Conservation (phyloP, 106 monocot genomes). For the Alisma plantagoaquatica region DNA sequence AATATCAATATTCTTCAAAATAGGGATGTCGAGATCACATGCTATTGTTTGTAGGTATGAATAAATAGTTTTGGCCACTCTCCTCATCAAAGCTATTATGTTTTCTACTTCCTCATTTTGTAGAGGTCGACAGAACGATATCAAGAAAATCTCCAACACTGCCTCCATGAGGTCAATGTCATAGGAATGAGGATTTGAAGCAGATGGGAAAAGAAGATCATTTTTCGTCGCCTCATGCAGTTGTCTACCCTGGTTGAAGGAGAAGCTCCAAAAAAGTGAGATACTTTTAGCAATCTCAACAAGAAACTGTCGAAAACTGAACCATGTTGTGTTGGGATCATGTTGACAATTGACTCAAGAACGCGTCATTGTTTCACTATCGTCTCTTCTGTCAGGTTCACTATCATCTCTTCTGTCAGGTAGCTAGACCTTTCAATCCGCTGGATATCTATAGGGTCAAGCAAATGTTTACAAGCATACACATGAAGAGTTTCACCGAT, state of each 20-base stretch:
- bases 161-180: slow-evolving; percentile 55
- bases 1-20: slow-evolving; percentile 40
- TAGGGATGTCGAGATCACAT: slow-evolving; percentile 13
- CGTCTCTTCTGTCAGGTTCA: too few relatives aligned
- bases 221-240: slow-evolving; percentile 43
- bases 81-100: slow-evolving; percentile 27
- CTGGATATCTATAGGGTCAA: slow-evolving; percentile 14
- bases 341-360: slow-evolving; percentile 62
- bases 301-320: slow-evolving; percentile 64
- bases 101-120: slow-evolving; percentile 18
- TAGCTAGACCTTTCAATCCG: background rate
- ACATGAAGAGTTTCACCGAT: slow-evolving; percentile 92
- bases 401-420: slow-evolving; percentile 9
- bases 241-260: slow-evolving; percentile 45
- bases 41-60: slow-evolving; percentile 47
- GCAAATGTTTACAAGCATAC: slow-evolving; percentile 69
- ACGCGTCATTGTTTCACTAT: slow-evolving; percentile 28
- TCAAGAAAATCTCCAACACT: slow-evolving; percentile 57
- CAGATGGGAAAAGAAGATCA: slow-evolving; percentile 51
- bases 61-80: slow-evolving; percentile 44
- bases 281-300: slow-evolving; percentile 52
- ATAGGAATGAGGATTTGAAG: slow-evolving; percentile 11
- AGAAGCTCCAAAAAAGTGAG: slow-evolving; percentile 35
- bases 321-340: slow-evolving; percentile 60
- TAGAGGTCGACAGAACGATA: slow-evolving; percentile 17